phyloP scores from a whole-genome alignment of 169 alveolate genomes.

The Plasmodium fragile region DNA sequence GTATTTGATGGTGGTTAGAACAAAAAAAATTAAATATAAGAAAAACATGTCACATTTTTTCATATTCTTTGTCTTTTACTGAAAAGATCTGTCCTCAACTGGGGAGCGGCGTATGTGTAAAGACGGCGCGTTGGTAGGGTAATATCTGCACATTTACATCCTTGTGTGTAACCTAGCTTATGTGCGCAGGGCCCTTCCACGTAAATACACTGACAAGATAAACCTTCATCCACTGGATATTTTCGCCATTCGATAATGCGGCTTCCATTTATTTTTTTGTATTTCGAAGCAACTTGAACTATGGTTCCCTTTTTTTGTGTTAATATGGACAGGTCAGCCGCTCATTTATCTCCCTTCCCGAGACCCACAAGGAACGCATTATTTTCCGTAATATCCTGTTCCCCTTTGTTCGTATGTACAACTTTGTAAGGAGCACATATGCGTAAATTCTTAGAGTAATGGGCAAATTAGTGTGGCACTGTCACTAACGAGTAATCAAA shows the following conservation, averaged over 20 bases:
- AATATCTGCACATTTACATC: background rate
- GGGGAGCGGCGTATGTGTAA: background rate
- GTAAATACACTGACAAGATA: background rate
- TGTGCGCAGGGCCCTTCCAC: background rate
- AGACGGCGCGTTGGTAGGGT: background rate
- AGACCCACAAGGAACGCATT: background rate
- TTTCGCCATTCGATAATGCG: background rate
- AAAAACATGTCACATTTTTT: constrained; percentile 35
- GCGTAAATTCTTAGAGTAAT: background rate
- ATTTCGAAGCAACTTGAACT: background rate
- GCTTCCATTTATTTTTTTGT: background rate
- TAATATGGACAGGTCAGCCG: background rate
- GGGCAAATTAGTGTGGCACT: background rate
- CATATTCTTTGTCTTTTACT: constrained; percentile 38
- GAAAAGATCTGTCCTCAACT: background rate
- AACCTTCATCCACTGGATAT: constrained; percentile 1
- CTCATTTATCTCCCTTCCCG: background rate
- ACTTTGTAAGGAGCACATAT: background rate
- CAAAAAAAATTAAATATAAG: constrained; percentile 11
- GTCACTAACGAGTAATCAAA: background rate
- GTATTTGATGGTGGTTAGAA: constrained; percentile 13
- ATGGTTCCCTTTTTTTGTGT: background rate
- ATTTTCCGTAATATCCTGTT: background rate
- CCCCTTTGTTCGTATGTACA: background rate
- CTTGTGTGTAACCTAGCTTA: background rate